phyloP scores from a whole-genome alignment of 225 moss, liverwort and hornwort species.

The Marchantia paleacea region DNA sequence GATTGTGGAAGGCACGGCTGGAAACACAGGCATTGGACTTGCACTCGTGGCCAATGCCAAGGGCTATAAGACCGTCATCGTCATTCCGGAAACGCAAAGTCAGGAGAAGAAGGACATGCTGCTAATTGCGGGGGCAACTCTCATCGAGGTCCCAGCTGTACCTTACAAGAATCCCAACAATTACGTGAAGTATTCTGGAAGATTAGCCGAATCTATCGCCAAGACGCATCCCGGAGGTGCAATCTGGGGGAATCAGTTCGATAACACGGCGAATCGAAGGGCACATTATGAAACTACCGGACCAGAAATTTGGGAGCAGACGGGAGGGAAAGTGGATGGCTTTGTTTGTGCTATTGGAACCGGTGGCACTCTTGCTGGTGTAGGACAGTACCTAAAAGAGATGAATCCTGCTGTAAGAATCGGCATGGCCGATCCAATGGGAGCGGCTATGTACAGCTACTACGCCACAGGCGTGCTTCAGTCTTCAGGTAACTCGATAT shows the following conservation, averaged over 20 bases:
- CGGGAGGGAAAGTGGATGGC: conserved; percentile 84
- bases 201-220: conserved; percentile 75
- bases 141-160: conserved; percentile 90
- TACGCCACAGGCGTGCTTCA: conserved; percentile 79
- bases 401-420: conserved; percentile 64
- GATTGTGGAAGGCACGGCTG: conserved; percentile 93
- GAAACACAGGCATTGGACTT: conserved; percentile 92
- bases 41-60: conserved; percentile 82
- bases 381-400: conserved; percentile 88
- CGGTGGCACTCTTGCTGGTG: conserved; percentile 89
- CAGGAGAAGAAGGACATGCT: conserved; percentile 99
- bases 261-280: conserved; percentile 73
- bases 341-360: conserved; percentile 93
- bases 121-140: conserved; percentile 84
- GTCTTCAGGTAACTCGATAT: conserved; percentile 89
- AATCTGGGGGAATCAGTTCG: conserved; percentile 80
- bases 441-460: conserved; percentile 93
- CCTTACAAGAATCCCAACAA: conserved; percentile 97
- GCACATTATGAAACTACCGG: conserved; percentile 92
- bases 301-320: conserved; percentile 96
- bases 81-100: conserved; percentile 87
- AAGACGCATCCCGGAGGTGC: conserved; percentile 70
- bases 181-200: conserved; percentile 86
- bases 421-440: conserved; percentile 90
- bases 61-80: conserved; percentile 90